Percentiles rank a stretch among this genome's conserved stretches.
These are phyloP conservation scores for Exophiala viscosa DNA, from an alignment of 2,329 filamentous ascomycete genomes.

Conservation along the genomic window DNA sequence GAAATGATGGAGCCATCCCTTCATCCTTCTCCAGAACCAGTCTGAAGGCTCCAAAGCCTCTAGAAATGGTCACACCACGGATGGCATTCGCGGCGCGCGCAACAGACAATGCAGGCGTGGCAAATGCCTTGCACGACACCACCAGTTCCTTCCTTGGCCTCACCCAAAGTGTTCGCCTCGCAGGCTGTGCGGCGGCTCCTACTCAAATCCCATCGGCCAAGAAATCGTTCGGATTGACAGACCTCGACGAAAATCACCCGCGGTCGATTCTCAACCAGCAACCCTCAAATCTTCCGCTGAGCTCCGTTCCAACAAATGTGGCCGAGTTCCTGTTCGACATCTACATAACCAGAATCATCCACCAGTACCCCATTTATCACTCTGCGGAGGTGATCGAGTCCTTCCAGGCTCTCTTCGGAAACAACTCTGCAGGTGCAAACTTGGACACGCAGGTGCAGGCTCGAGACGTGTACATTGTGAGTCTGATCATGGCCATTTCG, in stretches of 20 bases:
- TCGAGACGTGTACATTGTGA: slow-evolving; percentile 7
- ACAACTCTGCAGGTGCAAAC: neutral
- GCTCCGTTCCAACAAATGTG: slow-evolving; percentile 2
- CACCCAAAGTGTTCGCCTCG: neutral
- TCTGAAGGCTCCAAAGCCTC: neutral
- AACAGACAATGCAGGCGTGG: neutral
- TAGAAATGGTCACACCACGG: neutral
- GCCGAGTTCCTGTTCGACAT: slow-evolving; percentile 10
- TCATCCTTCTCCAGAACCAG: neutral
- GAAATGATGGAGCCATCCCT: neutral
- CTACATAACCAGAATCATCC: slow-evolving; percentile 8
- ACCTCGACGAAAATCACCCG: slow-evolving; percentile 9
- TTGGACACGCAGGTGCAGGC: neutral
- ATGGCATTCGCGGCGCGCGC: neutral
- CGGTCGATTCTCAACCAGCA: slow-evolving; percentile 9
- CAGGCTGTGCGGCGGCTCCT: slow-evolving; percentile 6
- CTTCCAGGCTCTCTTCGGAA: neutral
- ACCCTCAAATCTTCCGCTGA: slow-evolving; percentile 1
- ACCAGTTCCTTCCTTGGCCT: slow-evolving; percentile 8
- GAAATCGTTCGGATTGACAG: slow-evolving; percentile 5
- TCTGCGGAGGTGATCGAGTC: neutral
- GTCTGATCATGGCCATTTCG: slow-evolving; percentile 12
- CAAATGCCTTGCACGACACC: slow-evolving; percentile 2
- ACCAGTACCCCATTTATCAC: slow-evolving; percentile 10
- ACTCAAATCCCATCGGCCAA: slow-evolving; percentile 11